phyloP scores from a whole-genome alignment of 2,329 filamentous ascomycete species.

The Rutstroemia sp. region DNA sequence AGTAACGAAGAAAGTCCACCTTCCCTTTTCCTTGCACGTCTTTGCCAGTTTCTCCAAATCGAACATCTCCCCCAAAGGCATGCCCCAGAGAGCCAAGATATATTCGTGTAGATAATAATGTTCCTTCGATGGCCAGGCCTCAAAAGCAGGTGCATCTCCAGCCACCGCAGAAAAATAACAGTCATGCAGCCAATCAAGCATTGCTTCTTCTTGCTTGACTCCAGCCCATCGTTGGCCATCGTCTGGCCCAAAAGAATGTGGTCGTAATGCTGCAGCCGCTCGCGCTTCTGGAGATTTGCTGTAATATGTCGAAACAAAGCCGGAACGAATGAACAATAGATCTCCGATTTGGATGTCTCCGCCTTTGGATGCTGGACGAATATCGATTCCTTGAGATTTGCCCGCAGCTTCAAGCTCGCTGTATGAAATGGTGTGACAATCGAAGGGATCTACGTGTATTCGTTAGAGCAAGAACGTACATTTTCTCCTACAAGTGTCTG shows the following conservation, averaged over 20 bases:
- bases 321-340: slow-evolving; percentile 43
- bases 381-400: slow-evolving; percentile 26
- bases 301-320: slow-evolving; percentile 35
- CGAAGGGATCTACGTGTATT: slow-evolving; percentile 23
- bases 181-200: slow-evolving; percentile 37
- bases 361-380: slow-evolving; percentile 34
- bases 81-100: slow-evolving; percentile 28
- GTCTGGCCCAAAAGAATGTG: slow-evolving; percentile 32
- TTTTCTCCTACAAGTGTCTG: background rate
- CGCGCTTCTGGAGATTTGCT: slow-evolving; percentile 33
- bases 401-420: slow-evolving; percentile 23
- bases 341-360: slow-evolving; percentile 45
- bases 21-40: slow-evolving; percentile 24
- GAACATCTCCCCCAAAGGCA: slow-evolving; percentile 30
- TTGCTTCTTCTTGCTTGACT: slow-evolving; percentile 38
- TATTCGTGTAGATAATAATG: slow-evolving; percentile 27
- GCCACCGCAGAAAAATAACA: slow-evolving; percentile 37
- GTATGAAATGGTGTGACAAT: slow-evolving; percentile 23
- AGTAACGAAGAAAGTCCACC: slow-evolving; percentile 30
- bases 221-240: slow-evolving; percentile 36
- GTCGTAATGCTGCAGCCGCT: slow-evolving; percentile 32
- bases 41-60: slow-evolving; percentile 28
- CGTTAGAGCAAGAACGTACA: background rate
- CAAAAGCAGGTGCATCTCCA: slow-evolving; percentile 38
- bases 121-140: slow-evolving; percentile 29